Evolutionary conservation across 2,329 filamentous ascomycete species (phyloP).

Genomic region (Trichoderma sp.): DNA sequence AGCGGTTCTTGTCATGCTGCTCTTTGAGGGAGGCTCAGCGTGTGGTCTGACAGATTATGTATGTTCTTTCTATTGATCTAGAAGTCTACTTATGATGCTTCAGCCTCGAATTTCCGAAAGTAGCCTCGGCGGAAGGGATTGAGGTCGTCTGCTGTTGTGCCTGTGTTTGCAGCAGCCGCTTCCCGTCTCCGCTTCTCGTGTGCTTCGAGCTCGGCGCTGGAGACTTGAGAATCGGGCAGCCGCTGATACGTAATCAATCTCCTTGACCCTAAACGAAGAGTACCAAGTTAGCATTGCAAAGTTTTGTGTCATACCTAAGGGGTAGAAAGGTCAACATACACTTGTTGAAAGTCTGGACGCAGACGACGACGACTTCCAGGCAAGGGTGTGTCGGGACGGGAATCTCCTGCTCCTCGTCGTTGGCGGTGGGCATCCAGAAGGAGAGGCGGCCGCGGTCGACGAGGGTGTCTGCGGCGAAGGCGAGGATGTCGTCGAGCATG

Average conservation of each 20-base stretch:
- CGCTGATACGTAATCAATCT: conserved; percentile 84
- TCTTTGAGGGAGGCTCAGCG: not conserved
- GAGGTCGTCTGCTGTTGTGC: conserved; percentile 59
- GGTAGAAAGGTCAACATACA: conserved; percentile 57
- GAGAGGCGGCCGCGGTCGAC: conserved; percentile 78
- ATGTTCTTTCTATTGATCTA: not conserved
- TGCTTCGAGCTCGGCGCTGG: conserved; percentile 45
- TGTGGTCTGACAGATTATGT: conserved; percentile 2
- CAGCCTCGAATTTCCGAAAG: conserved; percentile 56
- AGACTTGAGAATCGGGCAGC: conserved; percentile 61
- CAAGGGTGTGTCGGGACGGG: conserved; percentile 75
- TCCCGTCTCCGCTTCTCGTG: conserved; percentile 39
- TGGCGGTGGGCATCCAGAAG: conserved; percentile 97
- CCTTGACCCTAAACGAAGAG: conserved; percentile 68
- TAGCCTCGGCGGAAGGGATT: conserved; percentile 63
- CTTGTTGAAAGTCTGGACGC: conserved; percentile 85
- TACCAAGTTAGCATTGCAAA: not conserved
- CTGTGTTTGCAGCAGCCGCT: conserved; percentile 36
- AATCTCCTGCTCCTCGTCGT: conserved; percentile 75
- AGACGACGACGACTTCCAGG: conserved; percentile 73
- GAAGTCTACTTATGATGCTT: conserved; percentile 8
- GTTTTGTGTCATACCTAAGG: conserved; percentile 7
- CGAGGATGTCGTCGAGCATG: conserved; percentile 86
- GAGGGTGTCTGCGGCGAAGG: conserved; percentile 75
- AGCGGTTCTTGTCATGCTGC: not conserved